Evolutionary conservation across 1,284 basidiomycete genomes (phyloP), one percentile per base, ranked within the genome.

Genomic region (Grifola frondosa): DNA sequence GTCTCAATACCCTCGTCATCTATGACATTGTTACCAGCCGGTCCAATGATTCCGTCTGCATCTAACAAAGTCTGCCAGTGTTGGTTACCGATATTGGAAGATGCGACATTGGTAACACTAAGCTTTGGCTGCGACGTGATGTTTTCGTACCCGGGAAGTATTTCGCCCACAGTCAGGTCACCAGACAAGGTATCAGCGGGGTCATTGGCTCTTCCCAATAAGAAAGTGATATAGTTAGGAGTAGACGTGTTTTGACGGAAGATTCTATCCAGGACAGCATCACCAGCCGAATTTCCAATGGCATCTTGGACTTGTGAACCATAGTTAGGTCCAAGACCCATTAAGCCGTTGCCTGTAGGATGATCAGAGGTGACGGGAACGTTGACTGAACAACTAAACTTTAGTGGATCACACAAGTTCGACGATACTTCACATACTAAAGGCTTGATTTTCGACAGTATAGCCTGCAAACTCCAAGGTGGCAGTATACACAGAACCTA

Each of bases 231-330:
- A 44, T 64, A 73, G 57, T 81, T 78, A 0, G 77, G 71, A 3
- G 75, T 66, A n/a, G 74, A 65, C 3, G 62, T 62, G 50, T 83
- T 70, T 46, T 78, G 72, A 10, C 62, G 56, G 54, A 84, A 84
- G 48, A 84, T 78, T 19, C 72, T 67, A 61, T 82, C 77, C 20
- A 84, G 64, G 11, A 79, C 69, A 2, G 80, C 68, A 46, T 75
- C 71, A 8, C 69, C 68, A 0, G 49, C 26, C 1, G 56, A 31
- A 22, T 47, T 43, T 9, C 50, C 56, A n/a, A 66, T 26, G 1
- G 54, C 38, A 4, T 34, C 32, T 22, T 48, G 49, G 7, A 68
- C 42, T 22, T 55, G 50, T 9, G 66, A 70, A n/a, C 60, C 60
- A n/a, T 44, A 40, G 40, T 59, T 63, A 8, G 68, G 68, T 6